Evolutionary conservation across 2,329 filamentous ascomycete species (phyloP), one percentile per base, ranked within the genome.

Genomic region (Pseudogymnoascus sp.): DNA sequence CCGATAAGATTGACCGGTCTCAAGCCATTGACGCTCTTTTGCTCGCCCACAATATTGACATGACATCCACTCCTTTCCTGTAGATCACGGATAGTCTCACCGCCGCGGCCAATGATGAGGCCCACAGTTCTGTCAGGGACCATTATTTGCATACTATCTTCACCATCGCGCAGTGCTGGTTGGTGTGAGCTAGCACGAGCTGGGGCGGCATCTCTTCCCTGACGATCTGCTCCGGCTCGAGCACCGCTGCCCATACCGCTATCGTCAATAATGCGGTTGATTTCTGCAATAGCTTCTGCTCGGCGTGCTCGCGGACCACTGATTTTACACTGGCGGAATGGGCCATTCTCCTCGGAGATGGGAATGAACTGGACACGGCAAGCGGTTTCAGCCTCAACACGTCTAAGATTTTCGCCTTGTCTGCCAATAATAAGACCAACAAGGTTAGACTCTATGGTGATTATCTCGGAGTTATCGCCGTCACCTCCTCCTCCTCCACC

Each of bases 21-120:
- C 65, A 96, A 80, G 49, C 92, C 92, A 72, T 96, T 96, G 68
- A 96, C 84, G 72, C 91, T 96, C 81, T 96, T 96, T 68, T 91
- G 91, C 77, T 96, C 92, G 70, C 90, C 90, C 41, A 96, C 90
- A 71, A 96, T 96, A 75, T 96, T 96, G 74, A 96, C 91, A 75
- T 96, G 93, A 74, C 92, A 96, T n/a, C 90, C 90, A 70, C 90
- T 95, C 65, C 90, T 84, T 74, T 96, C 92, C 76, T 96, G 93
- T 23, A 96, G 81, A 73, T 96, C 92, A 71, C 91, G 88, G 70
- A 96, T 96, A 1, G 92, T 96, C 77, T 96, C 92, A 64, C 92
- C 92, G 41, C 91, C 91, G 68, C 92, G 89, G n/a, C 92, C 92
- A 72, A 96, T 96, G 69, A 96, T 96, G 52, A 96, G 80, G 60